Conservation (phyloP, 257 asterid genomes). For the Ilex asprella region DNA sequence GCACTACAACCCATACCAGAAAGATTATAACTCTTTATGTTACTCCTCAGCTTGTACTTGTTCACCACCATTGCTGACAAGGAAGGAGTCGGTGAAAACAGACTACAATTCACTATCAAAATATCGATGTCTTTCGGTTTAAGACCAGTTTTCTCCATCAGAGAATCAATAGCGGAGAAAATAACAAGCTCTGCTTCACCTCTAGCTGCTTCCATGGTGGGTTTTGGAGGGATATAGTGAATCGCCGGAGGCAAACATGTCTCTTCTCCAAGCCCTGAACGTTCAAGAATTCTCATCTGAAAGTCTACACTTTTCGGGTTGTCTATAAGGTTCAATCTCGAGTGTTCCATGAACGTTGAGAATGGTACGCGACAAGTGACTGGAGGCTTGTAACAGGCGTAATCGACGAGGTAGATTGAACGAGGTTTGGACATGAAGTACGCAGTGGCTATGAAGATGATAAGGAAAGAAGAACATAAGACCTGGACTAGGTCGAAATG, state of each 20-base stretch:
- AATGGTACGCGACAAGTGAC: neutral
- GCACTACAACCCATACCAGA: constrained; percentile 1
- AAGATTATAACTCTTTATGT: neutral
- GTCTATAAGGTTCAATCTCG: neutral
- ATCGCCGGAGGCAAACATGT: neutral
- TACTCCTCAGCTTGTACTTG: neutral
- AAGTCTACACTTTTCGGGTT: constrained; percentile 1
- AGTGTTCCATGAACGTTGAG: neutral
- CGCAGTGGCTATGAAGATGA: neutral
- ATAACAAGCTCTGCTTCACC: neutral
- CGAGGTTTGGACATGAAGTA: constrained; percentile 3
- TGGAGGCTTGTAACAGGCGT: constrained; percentile 1
- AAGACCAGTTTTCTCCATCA: neutral
- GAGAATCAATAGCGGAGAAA: neutral
- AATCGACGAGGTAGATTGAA: neutral
- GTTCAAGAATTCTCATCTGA: neutral
- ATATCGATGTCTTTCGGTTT: neutral
- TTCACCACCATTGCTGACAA: constrained; percentile 3
- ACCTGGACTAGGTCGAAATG: neutral
- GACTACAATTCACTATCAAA: constrained; percentile 1
- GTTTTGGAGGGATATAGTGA: constrained; percentile 1
- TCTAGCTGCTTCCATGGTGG: neutral
- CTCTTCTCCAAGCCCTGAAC: constrained; percentile 1
- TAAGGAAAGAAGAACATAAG: neutral
- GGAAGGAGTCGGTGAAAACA: neutral